These are phyloP conservation scores for Trichoderma reesei DNA, from an alignment of 495 filamentous ascomycete species.

Conservation along the genomic window DNA sequence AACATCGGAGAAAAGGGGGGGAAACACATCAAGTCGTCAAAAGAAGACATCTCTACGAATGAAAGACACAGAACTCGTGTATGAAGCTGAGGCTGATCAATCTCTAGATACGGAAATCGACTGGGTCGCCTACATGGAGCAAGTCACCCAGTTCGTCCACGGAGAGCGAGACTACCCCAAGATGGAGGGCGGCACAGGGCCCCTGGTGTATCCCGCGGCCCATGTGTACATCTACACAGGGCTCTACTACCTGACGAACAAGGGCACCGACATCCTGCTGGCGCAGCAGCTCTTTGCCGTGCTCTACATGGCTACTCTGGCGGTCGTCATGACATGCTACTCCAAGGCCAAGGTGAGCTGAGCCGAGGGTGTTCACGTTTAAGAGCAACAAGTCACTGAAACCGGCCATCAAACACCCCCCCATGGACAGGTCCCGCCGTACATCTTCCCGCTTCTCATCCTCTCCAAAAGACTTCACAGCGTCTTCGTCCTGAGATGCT, in stretches of 20 bases:
- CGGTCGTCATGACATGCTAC: conserved; percentile 75
- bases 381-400: background rate
- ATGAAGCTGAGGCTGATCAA: conserved; percentile 9
- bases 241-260: conserved; percentile 67
- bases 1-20: background rate
- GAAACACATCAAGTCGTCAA: background rate
- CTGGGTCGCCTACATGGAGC: conserved; percentile 95
- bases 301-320: conserved; percentile 66
- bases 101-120: conserved; percentile 90
- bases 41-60: no score
- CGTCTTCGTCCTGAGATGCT: conserved; percentile 82
- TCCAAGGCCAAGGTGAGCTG: conserved; percentile 51
- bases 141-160: conserved; percentile 63
- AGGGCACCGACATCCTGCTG: conserved; percentile 63
- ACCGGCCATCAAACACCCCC: background rate
- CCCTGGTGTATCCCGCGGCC: conserved; percentile 85
- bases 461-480: conserved; percentile 90
- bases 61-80: background rate
- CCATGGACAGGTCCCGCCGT: conserved; percentile 63
- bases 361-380: background rate
- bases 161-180: conserved; percentile 83
- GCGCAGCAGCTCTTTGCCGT: conserved; percentile 74
- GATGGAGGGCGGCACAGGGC: conserved; percentile 83
- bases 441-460: conserved; percentile 77
- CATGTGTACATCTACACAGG: conserved; percentile 85